Percentiles rank a stretch among this genome's conserved stretches.
These are phyloP conservation scores for Exophiala lecanii-corni DNA, from an alignment of 2,329 filamentous ascomycete genomes.

Conservation along the genomic window DNA sequence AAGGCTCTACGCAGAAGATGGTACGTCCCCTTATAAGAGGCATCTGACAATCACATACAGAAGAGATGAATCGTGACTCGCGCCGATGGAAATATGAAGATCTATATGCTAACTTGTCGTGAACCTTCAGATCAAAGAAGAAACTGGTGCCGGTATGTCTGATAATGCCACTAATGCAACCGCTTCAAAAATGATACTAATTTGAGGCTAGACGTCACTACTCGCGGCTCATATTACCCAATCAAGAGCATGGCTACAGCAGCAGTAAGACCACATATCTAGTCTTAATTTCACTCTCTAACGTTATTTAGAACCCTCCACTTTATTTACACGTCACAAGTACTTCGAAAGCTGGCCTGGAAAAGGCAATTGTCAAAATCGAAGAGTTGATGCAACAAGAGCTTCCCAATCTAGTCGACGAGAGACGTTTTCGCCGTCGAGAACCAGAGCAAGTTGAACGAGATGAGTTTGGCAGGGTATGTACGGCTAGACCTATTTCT, in stretches of 20 bases:
- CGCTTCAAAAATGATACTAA: too few relatives aligned
- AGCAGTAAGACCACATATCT: conserved; percentile 58
- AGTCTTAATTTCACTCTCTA: conserved; percentile 7
- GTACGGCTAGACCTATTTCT: conserved; percentile 31
- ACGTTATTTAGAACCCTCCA: conserved; percentile 67
- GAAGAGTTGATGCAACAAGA: conserved; percentile 96
- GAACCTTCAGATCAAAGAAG: conserved; percentile 98
- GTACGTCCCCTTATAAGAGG: conserved; percentile 68
- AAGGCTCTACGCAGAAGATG: conserved; percentile 97
- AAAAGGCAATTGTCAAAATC: conserved; percentile 80
- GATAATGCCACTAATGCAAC: too few relatives aligned
- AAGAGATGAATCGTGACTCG: not conserved
- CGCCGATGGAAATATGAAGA: too few relatives aligned
- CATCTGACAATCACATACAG: not conserved
- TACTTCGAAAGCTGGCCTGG: conserved; percentile 84
- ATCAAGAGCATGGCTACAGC: conserved; percentile 97
- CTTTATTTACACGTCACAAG: conserved; percentile 94
- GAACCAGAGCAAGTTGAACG: conserved; percentile 78
- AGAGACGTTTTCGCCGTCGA: conserved; percentile 80
- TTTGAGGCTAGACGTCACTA: conserved; percentile 99
- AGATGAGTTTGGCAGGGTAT: conserved; percentile 83
- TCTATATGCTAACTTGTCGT: conserved; percentile 39
- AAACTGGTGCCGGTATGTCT: conserved; percentile 99
- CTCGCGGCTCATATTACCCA: conserved; percentile 90
- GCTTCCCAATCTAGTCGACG: conserved; percentile 89